Conservation (phyloP, 2,329 filamentous ascomycete species). For the Tolypocladium ophioglossoides region DNA sequence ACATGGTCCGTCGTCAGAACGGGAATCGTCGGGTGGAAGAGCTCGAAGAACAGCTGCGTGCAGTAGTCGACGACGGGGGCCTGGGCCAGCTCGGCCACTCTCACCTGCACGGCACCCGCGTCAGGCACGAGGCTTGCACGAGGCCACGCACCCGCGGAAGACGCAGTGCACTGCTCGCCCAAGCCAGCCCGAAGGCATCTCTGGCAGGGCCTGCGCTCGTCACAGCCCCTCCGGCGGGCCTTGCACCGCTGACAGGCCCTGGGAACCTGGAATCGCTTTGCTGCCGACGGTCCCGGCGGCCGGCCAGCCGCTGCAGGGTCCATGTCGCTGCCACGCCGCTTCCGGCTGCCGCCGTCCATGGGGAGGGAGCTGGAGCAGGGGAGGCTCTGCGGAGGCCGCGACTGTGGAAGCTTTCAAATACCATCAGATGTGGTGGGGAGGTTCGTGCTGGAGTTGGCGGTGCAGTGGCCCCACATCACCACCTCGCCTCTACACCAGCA, state of each 20-base stretch:
- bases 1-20: conserved; percentile 29
- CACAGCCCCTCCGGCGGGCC: conserved; percentile 30
- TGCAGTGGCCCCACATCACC: not conserved
- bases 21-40: conserved; percentile 30
- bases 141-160: not conserved
- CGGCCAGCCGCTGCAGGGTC: not conserved
- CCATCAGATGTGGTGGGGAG: not conserved
- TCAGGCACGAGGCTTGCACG: conserved; percentile 1
- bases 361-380: no score
- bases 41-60: conserved; percentile 26
- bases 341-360: not conserved
- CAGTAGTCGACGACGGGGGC: conserved; percentile 25
- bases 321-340: not conserved
- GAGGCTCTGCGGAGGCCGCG: no score
- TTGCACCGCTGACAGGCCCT: conserved; percentile 33
- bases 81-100: conserved; percentile 23
- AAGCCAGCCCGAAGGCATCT: conserved; percentile 31
- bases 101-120: conserved; percentile 7
- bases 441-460: not conserved
- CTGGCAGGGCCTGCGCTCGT: conserved; percentile 31
- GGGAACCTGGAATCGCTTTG: conserved; percentile 31
- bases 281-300: not conserved
- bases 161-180: conserved; percentile 22
- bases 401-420: no score
- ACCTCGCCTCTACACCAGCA: not conserved